phyloP scores from a whole-genome alignment of 2,329 filamentous ascomycete genomes.

The Nakataea oryzae region DNA sequence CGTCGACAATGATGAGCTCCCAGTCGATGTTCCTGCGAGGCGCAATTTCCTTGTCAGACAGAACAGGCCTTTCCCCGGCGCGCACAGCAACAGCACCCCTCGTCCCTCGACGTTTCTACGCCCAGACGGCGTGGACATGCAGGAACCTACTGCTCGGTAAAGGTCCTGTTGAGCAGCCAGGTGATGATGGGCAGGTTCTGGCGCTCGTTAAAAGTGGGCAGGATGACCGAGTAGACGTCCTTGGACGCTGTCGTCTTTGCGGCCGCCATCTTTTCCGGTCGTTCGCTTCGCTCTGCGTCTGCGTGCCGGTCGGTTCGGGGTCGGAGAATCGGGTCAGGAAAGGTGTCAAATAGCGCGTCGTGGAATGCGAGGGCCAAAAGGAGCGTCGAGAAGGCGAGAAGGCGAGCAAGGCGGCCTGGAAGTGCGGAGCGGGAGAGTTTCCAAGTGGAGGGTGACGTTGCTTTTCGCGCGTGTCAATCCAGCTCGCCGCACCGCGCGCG shows the following conservation, averaged over 20 bases:
- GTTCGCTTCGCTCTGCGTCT: too few species aligned
- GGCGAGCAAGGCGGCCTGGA: background rate
- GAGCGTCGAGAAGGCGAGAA: background rate
- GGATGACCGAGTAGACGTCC: slow-evolving; percentile 92
- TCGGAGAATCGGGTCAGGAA: background rate
- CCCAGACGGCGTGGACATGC: background rate
- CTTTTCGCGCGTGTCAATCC: background rate
- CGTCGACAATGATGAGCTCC: slow-evolving; percentile 97
- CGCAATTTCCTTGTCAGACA: background rate
- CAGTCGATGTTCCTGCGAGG: slow-evolving; percentile 71
- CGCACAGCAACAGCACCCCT: background rate
- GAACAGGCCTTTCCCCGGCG: background rate
- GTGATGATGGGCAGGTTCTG: slow-evolving; percentile 92
- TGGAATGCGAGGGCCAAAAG: background rate
- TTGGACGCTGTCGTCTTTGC: slow-evolving; percentile 22
- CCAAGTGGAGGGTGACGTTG: background rate
- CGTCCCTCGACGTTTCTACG: background rate
- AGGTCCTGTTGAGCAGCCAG: slow-evolving; percentile 88
- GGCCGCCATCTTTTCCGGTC: slow-evolving; percentile 30
- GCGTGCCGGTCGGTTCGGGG: background rate
- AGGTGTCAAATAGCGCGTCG: background rate
- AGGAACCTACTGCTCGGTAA: slow-evolving; percentile 65
- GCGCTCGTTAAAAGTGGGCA: slow-evolving; percentile 98
- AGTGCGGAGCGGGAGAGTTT: background rate
- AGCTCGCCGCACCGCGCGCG: background rate